These are phyloP conservation scores for Ormosia semicastrata DNA, from an alignment of 306 rosid genomes.

Conservation along the genomic window DNA sequence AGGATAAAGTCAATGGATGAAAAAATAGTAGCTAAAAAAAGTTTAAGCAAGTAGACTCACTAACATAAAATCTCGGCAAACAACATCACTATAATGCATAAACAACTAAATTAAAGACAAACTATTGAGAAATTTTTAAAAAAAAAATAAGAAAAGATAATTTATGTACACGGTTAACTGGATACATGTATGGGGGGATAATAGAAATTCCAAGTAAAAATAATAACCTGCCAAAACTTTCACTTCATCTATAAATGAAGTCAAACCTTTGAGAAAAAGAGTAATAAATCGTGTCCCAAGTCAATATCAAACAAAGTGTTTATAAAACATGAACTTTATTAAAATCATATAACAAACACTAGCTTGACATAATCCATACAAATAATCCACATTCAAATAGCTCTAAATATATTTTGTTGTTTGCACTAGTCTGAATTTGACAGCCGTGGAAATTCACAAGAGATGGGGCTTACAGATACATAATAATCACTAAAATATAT, in stretches of 20 bases:
- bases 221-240: too few relatives aligned
- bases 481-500: slow-evolving; percentile 25
- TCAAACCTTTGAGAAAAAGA: not conserved
- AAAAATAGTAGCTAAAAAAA: not conserved
- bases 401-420: slow-evolving; percentile 28
- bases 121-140: not conserved
- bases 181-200: slow-evolving; percentile 7
- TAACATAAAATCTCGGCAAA: not conserved
- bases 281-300: not conserved
- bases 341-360: slow-evolving; percentile 34
- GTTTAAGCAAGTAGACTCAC: not conserved
- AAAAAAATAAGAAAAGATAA: not conserved
- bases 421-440: slow-evolving; percentile 29
- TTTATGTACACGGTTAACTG: slow-evolving; percentile 35
- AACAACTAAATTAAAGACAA: slow-evolving; percentile 13
- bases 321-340: slow-evolving; percentile 20
- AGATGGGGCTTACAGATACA: slow-evolving; percentile 34
- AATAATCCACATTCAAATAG: slow-evolving; percentile 40
- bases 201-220: not conserved
- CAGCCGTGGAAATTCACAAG: slow-evolving; percentile 31
- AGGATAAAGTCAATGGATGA: not conserved
- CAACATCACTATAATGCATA: not conserved
- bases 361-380: slow-evolving; percentile 43
- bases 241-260: too few relatives aligned
- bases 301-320: slow-evolving; percentile 4